Evolutionary conservation across 179 eudicot genomes (phyloP).

Genomic region (Amaranthus tricolor): DNA sequence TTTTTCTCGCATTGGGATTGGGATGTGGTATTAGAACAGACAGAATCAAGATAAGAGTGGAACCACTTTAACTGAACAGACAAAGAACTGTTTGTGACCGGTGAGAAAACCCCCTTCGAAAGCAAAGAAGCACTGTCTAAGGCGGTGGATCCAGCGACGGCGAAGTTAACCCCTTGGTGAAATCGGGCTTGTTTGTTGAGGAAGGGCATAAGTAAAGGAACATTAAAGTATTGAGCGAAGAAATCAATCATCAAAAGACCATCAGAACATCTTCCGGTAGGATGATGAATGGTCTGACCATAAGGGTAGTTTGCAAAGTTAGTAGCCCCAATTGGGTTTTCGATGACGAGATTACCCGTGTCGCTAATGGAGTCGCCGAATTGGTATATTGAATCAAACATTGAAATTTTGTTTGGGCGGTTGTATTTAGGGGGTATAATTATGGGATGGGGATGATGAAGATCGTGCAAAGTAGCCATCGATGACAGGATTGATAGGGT

Average conservation of each 20-base stretch:
- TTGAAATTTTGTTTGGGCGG: too few species aligned
- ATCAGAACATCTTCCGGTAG: slow-evolving; percentile 22
- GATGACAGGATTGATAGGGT: too few species aligned
- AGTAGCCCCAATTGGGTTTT: slow-evolving; percentile 1
- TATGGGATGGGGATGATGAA: too few species aligned
- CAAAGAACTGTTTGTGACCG: slow-evolving; percentile 14
- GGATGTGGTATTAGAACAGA: slow-evolving; percentile 1
- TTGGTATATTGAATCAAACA: too few species aligned
- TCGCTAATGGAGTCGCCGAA: slow-evolving; percentile 22
- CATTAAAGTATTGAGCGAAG: slow-evolving; percentile 16
- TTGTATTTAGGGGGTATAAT: too few species aligned
- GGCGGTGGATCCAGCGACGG: slow-evolving; percentile 29
- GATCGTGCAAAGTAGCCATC: too few species aligned
- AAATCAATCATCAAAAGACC: slow-evolving; percentile 20
- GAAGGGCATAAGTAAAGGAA: slow-evolving; percentile 15
- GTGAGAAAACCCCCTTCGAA: neutral
- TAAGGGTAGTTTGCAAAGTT: slow-evolving; percentile 5
- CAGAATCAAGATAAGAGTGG: slow-evolving; percentile 10
- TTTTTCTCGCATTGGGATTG: neutral
- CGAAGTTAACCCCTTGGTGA: slow-evolving; percentile 26
- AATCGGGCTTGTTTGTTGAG: slow-evolving; percentile 11
- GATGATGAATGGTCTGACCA: slow-evolving; percentile 7
- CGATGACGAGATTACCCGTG: slow-evolving; percentile 18
- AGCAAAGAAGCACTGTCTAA: neutral
- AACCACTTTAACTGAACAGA: slow-evolving; percentile 25